Evolutionary conservation across 768 basidiomycete species (phyloP).

Genomic region (Termitomyces sp.): DNA sequence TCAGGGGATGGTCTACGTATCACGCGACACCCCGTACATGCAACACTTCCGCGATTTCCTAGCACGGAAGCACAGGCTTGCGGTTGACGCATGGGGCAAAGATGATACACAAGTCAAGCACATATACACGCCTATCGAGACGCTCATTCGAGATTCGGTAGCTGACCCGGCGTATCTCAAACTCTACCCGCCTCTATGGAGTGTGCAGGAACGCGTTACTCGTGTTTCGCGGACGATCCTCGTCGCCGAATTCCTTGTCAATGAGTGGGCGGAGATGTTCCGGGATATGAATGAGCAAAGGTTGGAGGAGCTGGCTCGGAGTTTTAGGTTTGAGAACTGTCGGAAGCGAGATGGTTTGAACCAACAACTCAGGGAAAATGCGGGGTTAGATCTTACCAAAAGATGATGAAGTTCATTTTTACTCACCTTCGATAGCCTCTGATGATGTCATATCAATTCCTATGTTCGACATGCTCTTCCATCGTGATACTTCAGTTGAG

Average conservation of each 20-base stretch:
- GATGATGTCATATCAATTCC: neutral
- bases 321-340: slow-evolving; percentile 70
- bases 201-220: slow-evolving; percentile 44
- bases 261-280: slow-evolving; percentile 71
- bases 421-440: neutral
- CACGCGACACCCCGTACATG: slow-evolving; percentile 64
- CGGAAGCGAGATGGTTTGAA: slow-evolving; percentile 62
- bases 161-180: slow-evolving; percentile 31
- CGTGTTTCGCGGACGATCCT: slow-evolving; percentile 62
- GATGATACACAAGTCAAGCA: slow-evolving; percentile 50
- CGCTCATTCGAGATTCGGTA: slow-evolving; percentile 51
- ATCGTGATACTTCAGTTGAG: neutral
- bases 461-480: neutral
- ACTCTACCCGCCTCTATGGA: slow-evolving; percentile 63
- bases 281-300: slow-evolving; percentile 47
- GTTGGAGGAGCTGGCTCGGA: slow-evolving; percentile 64
- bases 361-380: slow-evolving; percentile 35
- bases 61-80: slow-evolving; percentile 71
- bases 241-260: slow-evolving; percentile 62
- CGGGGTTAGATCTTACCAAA: slow-evolving; percentile 3
- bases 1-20: slow-evolving; percentile 77
- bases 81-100: slow-evolving; percentile 76
- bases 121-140: slow-evolving; percentile 58
- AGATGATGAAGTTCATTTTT: neutral
- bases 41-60: slow-evolving; percentile 62